These are phyloP conservation scores for Kluyveromyces starmeri DNA, from an alignment of 805 yeast genomes.

Conservation along the genomic window DNA sequence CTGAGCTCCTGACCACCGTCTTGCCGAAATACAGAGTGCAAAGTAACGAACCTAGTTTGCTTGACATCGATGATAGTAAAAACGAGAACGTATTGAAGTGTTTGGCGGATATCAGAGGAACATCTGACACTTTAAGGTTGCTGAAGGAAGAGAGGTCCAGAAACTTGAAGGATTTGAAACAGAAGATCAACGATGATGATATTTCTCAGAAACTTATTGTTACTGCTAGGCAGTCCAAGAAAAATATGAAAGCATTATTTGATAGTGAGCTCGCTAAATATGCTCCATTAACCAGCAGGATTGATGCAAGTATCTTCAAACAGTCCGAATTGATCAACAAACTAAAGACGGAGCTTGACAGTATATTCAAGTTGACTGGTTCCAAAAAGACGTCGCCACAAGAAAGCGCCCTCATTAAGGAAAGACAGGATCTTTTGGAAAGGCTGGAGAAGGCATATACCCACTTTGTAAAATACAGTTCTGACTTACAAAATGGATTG, in stretches of 20 bases:
- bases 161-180: conserved; percentile 57
- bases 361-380: conserved; percentile 36
- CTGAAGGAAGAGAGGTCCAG: conserved; percentile 56
- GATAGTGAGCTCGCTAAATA: conserved; percentile 70
- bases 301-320: conserved; percentile 58
- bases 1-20: conserved; percentile 35
- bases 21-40: conserved; percentile 18
- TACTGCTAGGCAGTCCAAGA: conserved; percentile 48
- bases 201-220: conserved; percentile 66
- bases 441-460: conserved; percentile 42
- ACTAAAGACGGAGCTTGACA: conserved; percentile 39
- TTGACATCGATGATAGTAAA: conserved; percentile 57
- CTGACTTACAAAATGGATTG: conserved; percentile 54
- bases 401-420: conserved; percentile 29
- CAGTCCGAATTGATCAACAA: conserved; percentile 48
- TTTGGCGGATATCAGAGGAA: conserved; percentile 45
- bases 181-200: conserved; percentile 69
- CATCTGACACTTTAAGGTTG: conserved; percentile 50
- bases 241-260: conserved; percentile 53
- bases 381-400: conserved; percentile 34
- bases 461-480: conserved; percentile 47
- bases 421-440: conserved; percentile 31
- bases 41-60: conserved; percentile 33
- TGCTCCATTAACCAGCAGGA: conserved; percentile 53
- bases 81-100: conserved; percentile 27